A percentile compares a stretch with the other conserved stretches of the same genome.
Evolutionary conservation across 2,329 filamentous ascomycete genomes (phyloP).

Genomic region (Didymella sp.): DNA sequence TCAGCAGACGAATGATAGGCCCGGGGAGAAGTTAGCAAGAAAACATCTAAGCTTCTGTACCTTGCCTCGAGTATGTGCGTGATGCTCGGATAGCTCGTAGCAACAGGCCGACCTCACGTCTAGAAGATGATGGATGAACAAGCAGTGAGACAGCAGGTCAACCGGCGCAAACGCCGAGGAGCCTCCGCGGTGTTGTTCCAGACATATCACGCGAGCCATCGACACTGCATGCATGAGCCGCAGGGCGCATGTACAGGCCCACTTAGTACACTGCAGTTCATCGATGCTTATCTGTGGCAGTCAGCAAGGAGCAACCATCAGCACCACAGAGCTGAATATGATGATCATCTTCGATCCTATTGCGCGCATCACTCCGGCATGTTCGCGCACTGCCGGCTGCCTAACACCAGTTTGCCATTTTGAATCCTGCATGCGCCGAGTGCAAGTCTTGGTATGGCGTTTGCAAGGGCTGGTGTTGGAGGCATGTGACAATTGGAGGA

Average conservation of each 20-base stretch:
- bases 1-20: not conserved
- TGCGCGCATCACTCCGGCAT: conserved; percentile 7
- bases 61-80: not conserved
- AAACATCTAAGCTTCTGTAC: not conserved
- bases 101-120: not conserved
- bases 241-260: conserved; percentile 8
- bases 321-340: not conserved
- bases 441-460: not conserved
- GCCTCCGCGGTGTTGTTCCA: not conserved
- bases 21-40: not conserved
- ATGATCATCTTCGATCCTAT: not conserved
- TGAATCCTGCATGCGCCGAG: not conserved
- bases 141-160: not conserved
- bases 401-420: not conserved
- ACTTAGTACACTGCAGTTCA: conserved; percentile 6
- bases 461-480: not conserved
- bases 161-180: not conserved
- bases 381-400: conserved; percentile 5
- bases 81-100: not conserved
- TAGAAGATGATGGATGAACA: not conserved
- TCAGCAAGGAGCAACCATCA: conserved; percentile 5
- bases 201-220: conserved; percentile 1
- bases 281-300: conserved; percentile 17
- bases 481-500: conserved; percentile 5
- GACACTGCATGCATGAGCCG: conserved; percentile 4